Evolutionary conservation across 371 early-diverging fungal species (phyloP), one percentile per base, ranked within the genome.

Genomic region (Vairimorpha necatrix): DNA sequence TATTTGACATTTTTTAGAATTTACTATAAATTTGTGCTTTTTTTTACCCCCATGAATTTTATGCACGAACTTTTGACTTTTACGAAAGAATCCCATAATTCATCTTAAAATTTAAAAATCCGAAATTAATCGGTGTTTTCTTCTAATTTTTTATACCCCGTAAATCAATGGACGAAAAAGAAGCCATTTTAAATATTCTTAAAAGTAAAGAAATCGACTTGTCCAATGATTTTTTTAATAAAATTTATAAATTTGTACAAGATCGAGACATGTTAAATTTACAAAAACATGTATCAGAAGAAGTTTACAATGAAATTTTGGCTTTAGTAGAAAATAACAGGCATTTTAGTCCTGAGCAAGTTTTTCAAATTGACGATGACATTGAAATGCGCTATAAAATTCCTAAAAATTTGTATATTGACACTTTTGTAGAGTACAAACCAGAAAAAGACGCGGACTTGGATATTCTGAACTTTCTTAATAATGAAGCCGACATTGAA

Each of bases 31-130:
- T n/a, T n/a, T n/a, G n/a, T n/a, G n/a, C n/a, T n/a, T n/a, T n/a
- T n/a, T n/a, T 33, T 32, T 60, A 32, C 28, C 60, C 60, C 60
- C 22, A 14, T 60, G 34, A 26, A 54, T 26, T 60, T 60, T 28
- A 60, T 30, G 60, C 4, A 60, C 30, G 60, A 60, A 22, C 60
- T 60, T 60, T 30, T 33, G 60, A 60, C 32, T 60, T 60, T 60
- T 60, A 60, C 60, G 26, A 30, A 32, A 32, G 60, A 60, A 33
- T 60, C 60, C 60, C 60, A 60, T 60, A 60, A 26, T 30, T 60
- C 34, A 60, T 2, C 60, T 14, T 33, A 28, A 33, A 60, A 26
- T 26, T 60, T 60, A 30, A 26, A 60, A 33, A 60, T 60, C 60
- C 30, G 60, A 2, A 28, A n/a, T 26, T 26, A 32, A n/a, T 6